Evolutionary conservation across 192 early-diverging fungal genomes (phyloP).

Genomic region (Backusella tuberculispora): DNA sequence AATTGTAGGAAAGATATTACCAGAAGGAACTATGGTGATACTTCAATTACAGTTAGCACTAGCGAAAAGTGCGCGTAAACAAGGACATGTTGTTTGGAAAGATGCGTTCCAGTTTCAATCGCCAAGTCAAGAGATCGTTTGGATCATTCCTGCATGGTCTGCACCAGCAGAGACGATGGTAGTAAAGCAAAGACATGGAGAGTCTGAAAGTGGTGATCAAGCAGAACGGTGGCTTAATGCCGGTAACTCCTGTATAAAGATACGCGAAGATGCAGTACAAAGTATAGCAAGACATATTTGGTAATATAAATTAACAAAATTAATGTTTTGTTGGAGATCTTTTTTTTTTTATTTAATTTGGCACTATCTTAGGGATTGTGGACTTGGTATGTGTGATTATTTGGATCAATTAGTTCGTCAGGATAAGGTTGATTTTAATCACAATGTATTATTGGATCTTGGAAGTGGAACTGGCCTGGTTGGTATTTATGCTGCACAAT

Average conservation of each 20-base stretch:
- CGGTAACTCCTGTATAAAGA: neutral
- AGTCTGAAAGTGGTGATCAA: conserved; percentile 24
- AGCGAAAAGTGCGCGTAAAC: neutral
- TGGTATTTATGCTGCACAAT: conserved; percentile 31
- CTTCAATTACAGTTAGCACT: conserved; percentile 7
- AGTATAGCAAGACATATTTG: conserved; percentile 42
- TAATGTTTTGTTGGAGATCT: neutral
- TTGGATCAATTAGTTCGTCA: neutral
- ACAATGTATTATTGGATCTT: conserved; percentile 29
- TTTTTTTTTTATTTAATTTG: neutral
- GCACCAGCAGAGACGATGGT: conserved; percentile 1
- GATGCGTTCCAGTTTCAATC: conserved; percentile 9
- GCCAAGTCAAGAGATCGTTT: neutral
- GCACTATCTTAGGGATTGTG: conserved; percentile 34
- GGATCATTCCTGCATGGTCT: conserved; percentile 29
- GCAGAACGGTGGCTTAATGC: conserved; percentile 23
- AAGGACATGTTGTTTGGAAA: neutral
- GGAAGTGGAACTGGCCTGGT: conserved; percentile 41
- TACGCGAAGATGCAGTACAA: conserved; percentile 38
- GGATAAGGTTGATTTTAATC: neutral
- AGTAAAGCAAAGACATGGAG: neutral
- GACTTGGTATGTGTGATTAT: conserved; percentile 36
- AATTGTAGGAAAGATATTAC: neutral
- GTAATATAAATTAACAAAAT: conserved; percentile 5
- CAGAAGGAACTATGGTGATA: neutral